A percentile compares a stretch with the other conserved stretches of the same genome.
Conservation (phyloP, 441 rosid species). For the Eruca vesicaria region DNA sequence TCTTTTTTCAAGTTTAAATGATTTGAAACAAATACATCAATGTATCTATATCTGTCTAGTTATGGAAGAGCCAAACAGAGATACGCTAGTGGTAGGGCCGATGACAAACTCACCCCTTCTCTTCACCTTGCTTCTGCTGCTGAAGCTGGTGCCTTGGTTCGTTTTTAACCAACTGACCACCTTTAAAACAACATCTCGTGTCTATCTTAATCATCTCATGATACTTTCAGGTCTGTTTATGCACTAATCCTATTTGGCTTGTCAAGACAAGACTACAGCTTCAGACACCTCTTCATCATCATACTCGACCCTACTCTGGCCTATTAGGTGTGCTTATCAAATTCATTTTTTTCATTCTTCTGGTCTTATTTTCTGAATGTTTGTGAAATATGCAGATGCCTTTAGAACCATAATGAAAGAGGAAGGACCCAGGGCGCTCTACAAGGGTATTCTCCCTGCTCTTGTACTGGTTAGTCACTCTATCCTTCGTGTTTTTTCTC, state of each 20-base stretch:
- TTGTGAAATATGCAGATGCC: constrained; percentile 59
- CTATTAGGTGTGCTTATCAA: constrained; percentile 49
- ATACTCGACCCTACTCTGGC: constrained; percentile 70
- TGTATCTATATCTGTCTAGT: no score
- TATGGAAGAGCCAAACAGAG: constrained; percentile 88
- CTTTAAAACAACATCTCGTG: not conserved
- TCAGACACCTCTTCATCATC: constrained; percentile 87
- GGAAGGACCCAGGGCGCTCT: constrained; percentile 88
- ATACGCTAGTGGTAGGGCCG: constrained; percentile 62
- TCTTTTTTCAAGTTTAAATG: not conserved
- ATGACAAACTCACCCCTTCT: constrained; percentile 57
- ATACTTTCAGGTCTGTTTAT: constrained; percentile 69
- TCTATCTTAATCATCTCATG: constrained; percentile 8
- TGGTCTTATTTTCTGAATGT: not conserved
- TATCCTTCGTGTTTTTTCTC: not conserved
- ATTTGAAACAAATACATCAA: no score
- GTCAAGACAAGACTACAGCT: constrained; percentile 96
- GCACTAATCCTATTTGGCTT: constrained; percentile 95
- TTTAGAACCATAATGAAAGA: constrained; percentile 82
- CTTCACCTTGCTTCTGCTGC: constrained; percentile 96
- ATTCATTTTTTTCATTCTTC: not conserved
- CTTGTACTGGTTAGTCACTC: constrained; percentile 70
- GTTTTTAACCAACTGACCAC: constrained; percentile 26
- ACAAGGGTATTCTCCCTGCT: constrained; percentile 80
- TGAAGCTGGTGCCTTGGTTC: constrained; percentile 94